Evolutionary conservation across 306 rosid species (phyloP).

Genomic region (Coriaria nepalensis): DNA sequence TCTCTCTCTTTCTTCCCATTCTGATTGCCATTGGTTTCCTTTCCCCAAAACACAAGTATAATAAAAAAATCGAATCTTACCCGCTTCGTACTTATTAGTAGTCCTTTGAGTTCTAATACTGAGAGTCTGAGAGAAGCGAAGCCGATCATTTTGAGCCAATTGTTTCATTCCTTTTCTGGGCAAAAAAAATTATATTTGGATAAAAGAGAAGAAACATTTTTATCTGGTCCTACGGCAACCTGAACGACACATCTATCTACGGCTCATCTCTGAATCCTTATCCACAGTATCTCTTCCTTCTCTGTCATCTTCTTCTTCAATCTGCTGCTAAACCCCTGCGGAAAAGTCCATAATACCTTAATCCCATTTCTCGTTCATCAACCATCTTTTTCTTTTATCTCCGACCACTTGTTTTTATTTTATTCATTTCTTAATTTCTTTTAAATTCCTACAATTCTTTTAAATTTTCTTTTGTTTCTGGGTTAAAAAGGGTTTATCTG

Average conservation of each 20-base stretch:
- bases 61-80: no score
- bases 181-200: no score
- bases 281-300: constrained; percentile 23
- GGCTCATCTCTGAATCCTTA: constrained; percentile 57
- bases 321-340: neutral
- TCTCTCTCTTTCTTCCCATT: no score
- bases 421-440: neutral
- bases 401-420: neutral
- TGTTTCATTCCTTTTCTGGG: neutral
- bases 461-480: constrained; percentile 1
- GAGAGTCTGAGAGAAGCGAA: no score
- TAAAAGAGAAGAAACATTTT: constrained; percentile 10
- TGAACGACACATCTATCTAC: constrained; percentile 10
- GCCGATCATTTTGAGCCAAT: neutral
- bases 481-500: constrained; percentile 5
- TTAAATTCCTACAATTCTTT: neutral
- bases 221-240: constrained; percentile 31
- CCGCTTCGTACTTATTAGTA: no score
- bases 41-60: no score
- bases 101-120: no score
- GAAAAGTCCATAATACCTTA: constrained; percentile 15
- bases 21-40: no score
- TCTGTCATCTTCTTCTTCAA: neutral
- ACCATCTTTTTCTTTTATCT: neutral
- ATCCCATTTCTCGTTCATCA: constrained; percentile 17